Percentiles rank a stretch among this genome's conserved stretches.
Evolutionary conservation across 2,329 filamentous ascomycete species (phyloP).

Genomic region (Karstenula rhodostoma): DNA sequence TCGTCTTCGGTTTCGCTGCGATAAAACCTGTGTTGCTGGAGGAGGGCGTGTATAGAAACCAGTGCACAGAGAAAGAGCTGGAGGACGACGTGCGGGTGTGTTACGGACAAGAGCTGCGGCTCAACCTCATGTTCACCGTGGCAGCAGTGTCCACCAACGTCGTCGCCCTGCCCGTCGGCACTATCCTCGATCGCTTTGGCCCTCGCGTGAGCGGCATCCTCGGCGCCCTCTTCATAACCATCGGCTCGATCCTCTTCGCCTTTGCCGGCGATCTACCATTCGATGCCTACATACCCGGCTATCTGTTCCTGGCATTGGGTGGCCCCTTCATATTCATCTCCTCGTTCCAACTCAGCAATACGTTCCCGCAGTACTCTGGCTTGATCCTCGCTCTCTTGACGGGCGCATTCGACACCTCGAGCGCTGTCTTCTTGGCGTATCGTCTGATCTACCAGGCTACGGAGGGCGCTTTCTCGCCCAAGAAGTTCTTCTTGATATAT

Average conservation of each 20-base stretch:
- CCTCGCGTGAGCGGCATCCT: conserved; percentile 78
- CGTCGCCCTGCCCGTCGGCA: conserved; percentile 83
- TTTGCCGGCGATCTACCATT: conserved; percentile 71
- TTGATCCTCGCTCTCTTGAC: conserved; percentile 60
- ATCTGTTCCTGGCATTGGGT: conserved; percentile 59
- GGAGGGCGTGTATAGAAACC: conserved; percentile 48
- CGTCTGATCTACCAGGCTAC: conserved; percentile 56
- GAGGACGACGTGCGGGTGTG: conserved; percentile 44
- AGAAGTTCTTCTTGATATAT: conserved; percentile 60
- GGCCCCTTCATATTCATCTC: conserved; percentile 62
- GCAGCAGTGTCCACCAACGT: conserved; percentile 90
- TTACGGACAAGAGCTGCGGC: conserved; percentile 52
- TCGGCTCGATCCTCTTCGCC: conserved; percentile 77
- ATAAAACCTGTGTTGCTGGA: conserved; percentile 51
- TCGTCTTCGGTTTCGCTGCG: conserved; percentile 53
- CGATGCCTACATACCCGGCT: conserved; percentile 68
- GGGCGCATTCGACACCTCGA: conserved; percentile 60
- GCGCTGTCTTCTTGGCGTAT: conserved; percentile 58
- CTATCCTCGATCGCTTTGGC: conserved; percentile 82
- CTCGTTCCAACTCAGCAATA: conserved; percentile 60
- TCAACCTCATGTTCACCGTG: conserved; percentile 93
- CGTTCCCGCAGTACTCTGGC: conserved; percentile 59
- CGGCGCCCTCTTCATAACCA: conserved; percentile 71
- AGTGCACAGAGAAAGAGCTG: conserved; percentile 48
- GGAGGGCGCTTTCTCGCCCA: conserved; percentile 52